Percentiles rank a stretch among this genome's conserved stretches.
Conservation (phyloP, 768 basidiomycete species). For the Lactarius trivialis region DNA sequence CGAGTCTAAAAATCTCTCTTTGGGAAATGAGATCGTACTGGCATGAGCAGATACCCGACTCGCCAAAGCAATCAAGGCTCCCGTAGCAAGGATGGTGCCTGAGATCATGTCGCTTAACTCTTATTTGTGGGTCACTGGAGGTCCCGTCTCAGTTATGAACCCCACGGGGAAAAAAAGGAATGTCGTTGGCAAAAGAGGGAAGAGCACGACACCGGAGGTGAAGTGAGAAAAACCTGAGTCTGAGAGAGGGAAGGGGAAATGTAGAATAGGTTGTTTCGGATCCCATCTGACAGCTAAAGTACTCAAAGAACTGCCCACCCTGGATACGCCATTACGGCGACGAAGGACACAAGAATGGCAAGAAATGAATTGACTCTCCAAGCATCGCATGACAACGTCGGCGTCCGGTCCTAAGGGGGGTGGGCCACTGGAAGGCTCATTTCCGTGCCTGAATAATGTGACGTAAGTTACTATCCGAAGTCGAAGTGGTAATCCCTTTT, state of each 20-base stretch:
- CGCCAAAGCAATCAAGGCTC: neutral
- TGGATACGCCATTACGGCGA: neutral
- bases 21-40: neutral
- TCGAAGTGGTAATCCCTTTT: too few species aligned
- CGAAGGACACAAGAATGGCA: neutral
- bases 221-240: neutral
- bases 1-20: neutral
- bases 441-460: neutral
- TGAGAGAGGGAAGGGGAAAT: neutral
- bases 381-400: neutral
- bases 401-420: neutral
- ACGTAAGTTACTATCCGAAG: neutral
- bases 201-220: neutral
- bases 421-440: too few species aligned
- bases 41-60: conserved; percentile 9
- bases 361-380: neutral
- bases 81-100: neutral
- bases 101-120: conserved; percentile 3
- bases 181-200: conserved; percentile 1
- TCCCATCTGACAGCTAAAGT: neutral
- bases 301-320: neutral
- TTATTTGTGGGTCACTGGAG: neutral
- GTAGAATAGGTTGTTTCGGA: neutral
- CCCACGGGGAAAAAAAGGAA: neutral
- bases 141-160: too few species aligned